These are phyloP conservation scores for Berkeleyomyces rouxiae DNA, from an alignment of 2,329 filamentous ascomycete species.

Conservation along the genomic window DNA sequence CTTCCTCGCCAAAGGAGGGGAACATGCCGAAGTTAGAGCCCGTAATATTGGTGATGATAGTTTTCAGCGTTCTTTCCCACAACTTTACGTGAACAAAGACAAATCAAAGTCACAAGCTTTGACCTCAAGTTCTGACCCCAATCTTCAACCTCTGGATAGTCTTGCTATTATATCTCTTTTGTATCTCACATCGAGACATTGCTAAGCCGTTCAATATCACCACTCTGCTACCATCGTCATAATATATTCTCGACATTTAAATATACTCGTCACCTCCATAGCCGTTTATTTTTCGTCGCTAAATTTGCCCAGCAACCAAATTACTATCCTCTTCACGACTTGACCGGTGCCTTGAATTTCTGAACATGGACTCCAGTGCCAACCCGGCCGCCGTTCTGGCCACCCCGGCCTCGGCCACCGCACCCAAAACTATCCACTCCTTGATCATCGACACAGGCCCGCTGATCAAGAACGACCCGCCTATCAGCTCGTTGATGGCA, in stretches of 20 bases:
- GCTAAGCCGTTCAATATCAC: background rate
- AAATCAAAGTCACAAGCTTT: too few species aligned
- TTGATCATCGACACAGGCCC: constrained; percentile 83
- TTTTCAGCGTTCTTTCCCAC: too few species aligned
- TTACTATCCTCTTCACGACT: background rate
- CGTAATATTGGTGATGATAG: too few species aligned
- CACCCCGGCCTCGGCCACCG: constrained; percentile 13
- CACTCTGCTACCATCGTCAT: background rate
- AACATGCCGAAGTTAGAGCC: background rate
- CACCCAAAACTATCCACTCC: constrained; percentile 55
- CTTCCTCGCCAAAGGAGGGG: background rate
- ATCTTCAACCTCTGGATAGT: too few species aligned
- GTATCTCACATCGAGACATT: too few species aligned
- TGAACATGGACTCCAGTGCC: constrained; percentile 8
- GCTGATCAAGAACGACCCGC: constrained; percentile 81
- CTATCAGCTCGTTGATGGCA: constrained; percentile 63
- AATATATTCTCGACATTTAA: too few species aligned
- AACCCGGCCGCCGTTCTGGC: background rate
- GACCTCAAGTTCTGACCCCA: too few species aligned
- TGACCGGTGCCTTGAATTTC: background rate
- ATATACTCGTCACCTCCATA: too few species aligned
- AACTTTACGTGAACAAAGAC: too few species aligned
- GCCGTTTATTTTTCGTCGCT: too few species aligned
- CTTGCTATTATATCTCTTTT: too few species aligned
- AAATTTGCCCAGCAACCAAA: too few species aligned